phyloP scores from a whole-genome alignment of 345 rosid genomes.

The Citrus australasica region DNA sequence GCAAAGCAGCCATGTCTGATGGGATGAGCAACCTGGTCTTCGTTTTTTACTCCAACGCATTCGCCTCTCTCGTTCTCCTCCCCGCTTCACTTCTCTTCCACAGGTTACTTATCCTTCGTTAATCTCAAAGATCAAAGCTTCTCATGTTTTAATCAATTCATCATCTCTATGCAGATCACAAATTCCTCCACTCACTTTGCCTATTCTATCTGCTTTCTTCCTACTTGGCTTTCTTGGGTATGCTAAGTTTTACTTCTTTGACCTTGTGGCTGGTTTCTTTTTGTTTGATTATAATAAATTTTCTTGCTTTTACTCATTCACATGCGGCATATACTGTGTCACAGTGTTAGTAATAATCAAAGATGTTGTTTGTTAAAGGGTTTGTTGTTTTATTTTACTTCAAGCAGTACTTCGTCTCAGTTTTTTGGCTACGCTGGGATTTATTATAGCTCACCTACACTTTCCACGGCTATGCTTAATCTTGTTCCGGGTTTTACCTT shows the following conservation, averaged over 20 bases:
- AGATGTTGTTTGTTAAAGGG: neutral
- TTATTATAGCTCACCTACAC: conserved; percentile 47
- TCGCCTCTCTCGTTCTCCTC: conserved; percentile 56
- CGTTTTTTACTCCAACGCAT: conserved; percentile 54
- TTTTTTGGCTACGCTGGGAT: conserved; percentile 41
- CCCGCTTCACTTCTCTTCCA: conserved; percentile 47
- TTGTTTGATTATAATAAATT: neutral
- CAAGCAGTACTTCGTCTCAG: conserved; percentile 30
- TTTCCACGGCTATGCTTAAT: conserved; percentile 50
- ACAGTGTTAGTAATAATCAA: neutral
- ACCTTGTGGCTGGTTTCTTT: neutral
- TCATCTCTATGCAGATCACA: conserved; percentile 30
- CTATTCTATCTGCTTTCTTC: conserved; percentile 41
- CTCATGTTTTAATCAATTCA: neutral
- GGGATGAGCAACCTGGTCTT: conserved; percentile 54
- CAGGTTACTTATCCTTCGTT: conserved; percentile 20
- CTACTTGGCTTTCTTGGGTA: conserved; percentile 55
- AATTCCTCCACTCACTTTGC: conserved; percentile 45
- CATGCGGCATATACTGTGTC: neutral
- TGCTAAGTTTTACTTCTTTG: neutral
- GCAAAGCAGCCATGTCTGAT: conserved; percentile 52
- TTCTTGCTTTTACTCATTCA: neutral
- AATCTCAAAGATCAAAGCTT: neutral
- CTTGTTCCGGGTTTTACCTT: conserved; percentile 50
- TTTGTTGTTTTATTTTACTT: neutral